phyloP scores from a whole-genome alignment of 108 stramenopile genomes.

The Conticribra guillardii region DNA sequence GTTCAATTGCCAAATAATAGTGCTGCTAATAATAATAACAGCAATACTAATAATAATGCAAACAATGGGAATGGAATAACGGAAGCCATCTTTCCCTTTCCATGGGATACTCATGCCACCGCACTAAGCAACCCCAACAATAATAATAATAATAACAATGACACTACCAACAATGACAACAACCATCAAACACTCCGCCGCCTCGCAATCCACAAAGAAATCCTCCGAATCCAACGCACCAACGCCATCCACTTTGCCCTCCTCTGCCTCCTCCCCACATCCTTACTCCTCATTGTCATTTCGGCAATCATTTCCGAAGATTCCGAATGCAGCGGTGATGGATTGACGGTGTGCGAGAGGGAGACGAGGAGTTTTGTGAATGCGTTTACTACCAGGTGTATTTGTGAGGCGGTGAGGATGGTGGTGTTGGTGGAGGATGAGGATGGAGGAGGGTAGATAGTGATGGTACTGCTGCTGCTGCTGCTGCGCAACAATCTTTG shows the following conservation, averaged over 20 bases:
- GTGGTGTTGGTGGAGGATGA: constrained; percentile 10
- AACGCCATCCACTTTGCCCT: constrained; percentile 81
- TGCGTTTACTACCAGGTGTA: constrained; percentile 87
- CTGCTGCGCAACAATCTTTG: no score
- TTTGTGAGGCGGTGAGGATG: constrained; percentile 76
- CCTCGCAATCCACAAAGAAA: constrained; percentile 31
- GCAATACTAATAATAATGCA: no score
- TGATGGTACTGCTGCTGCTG: background rate
- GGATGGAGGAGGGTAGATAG: background rate
- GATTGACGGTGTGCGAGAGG: constrained; percentile 57
- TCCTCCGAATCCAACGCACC: constrained; percentile 76
- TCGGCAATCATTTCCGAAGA: constrained; percentile 74
- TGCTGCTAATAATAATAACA: no score
- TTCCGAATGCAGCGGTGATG: constrained; percentile 54
- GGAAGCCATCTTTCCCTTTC: constrained; percentile 1
- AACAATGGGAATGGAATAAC: no score
- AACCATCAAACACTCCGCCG: constrained; percentile 13
- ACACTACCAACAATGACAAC: background rate
- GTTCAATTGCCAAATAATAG: constrained; percentile 30
- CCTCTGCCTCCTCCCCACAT: constrained; percentile 80
- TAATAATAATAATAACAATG: constrained; percentile 7
- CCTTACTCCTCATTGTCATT: constrained; percentile 76
- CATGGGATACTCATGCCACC: background rate
- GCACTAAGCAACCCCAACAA: background rate
- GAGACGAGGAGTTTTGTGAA: constrained; percentile 82